Percentiles rank a stretch among this genome's conserved stretches.
These are phyloP conservation scores for Leptodermis oblonga DNA, from an alignment of 257 asterid species.

Conservation along the genomic window DNA sequence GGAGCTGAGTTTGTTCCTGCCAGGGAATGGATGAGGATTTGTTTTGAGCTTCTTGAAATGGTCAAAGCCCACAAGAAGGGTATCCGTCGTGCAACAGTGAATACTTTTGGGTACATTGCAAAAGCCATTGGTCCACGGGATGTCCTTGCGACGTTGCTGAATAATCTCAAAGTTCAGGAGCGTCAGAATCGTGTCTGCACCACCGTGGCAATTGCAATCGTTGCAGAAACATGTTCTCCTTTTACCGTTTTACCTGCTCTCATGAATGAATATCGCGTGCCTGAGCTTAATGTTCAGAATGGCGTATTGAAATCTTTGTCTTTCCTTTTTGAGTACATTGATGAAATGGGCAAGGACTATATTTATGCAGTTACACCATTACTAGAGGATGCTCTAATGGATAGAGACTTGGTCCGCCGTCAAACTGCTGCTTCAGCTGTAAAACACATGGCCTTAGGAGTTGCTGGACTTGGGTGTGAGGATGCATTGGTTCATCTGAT, in stretches of 20 bases:
- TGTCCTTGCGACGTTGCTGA: conserved; percentile 76
- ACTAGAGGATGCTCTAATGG: conserved; percentile 91
- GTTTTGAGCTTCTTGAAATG: conserved; percentile 94
- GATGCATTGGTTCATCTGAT: conserved; percentile 75
- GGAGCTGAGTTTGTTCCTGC: conserved; percentile 94
- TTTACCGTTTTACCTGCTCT: conserved; percentile 80
- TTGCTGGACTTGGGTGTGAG: conserved; percentile 86
- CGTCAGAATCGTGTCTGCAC: conserved; percentile 93
- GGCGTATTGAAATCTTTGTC: conserved; percentile 83
- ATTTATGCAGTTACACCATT: conserved; percentile 91
- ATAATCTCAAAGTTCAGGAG: conserved; percentile 85
- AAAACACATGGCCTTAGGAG: conserved; percentile 85
- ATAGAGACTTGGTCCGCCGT: conserved; percentile 72
- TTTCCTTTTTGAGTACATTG: conserved; percentile 77
- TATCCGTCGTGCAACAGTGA: conserved; percentile 82
- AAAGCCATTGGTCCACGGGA: conserved; percentile 90
- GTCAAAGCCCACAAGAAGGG: conserved; percentile 91
- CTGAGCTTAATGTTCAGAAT: conserved; percentile 88
- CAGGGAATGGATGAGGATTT: conserved; percentile 92
- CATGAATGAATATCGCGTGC: conserved; percentile 87
- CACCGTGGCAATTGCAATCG: conserved; percentile 85
- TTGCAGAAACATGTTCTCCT: conserved; percentile 90
- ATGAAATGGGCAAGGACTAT: conserved; percentile 93
- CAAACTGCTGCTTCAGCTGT: conserved; percentile 94
- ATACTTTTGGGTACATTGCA: conserved; percentile 83